Base-by-base conservation (phyloP, 306 rosid genomes). In the apple (Malus domestica) region DNA sequence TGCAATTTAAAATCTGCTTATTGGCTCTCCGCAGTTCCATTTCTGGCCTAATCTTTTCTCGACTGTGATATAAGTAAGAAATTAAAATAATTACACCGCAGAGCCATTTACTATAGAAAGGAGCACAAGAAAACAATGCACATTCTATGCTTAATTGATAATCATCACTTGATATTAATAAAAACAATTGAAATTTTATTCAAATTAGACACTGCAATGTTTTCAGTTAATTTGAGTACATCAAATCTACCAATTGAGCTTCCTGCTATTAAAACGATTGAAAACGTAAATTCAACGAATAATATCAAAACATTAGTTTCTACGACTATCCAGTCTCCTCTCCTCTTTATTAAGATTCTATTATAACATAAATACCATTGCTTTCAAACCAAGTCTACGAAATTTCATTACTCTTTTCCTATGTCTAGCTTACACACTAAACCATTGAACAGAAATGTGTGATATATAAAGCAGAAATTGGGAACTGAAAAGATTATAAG, bases 1-100 rank as follows among this genome's bases (percentile, higher is more conserved):
- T 93, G 80, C 87, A 93, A 71, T 93, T 82, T 68, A 91, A 83
- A 85, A 93, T 93, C 91, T 93, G 93, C 82, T 86, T 89, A 79
- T 51, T 74, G 54, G 98, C 98, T 86, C 97, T 86, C 79, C 83
- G 88, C 66, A 93, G 88, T 83, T 93, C 98, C 79, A 84, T 91
- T 77, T 91, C 98, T 16, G 97, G 98, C 86, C 82, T 89, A 76
- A 93, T 88, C 86, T 93, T 93, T 85, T 93, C 98, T 83, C 96
- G 90, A 74, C 98, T 93, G 81, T n/a, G 10, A 77, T 61, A 73
- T 16, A 70, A 67, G 78, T 78, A 71, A 75, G 69, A 59, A 33
- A 49, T 14, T 63, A 20, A 76, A 71, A 60, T 29, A 29, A 64
- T 30, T 83, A 74, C 73, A 78, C 67, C 57, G 19, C 46, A 8